Evolutionary conservation across 441 rosid species (phyloP), one percentile per base, ranked within the genome.

Genomic region (Populus hybrid): DNA sequence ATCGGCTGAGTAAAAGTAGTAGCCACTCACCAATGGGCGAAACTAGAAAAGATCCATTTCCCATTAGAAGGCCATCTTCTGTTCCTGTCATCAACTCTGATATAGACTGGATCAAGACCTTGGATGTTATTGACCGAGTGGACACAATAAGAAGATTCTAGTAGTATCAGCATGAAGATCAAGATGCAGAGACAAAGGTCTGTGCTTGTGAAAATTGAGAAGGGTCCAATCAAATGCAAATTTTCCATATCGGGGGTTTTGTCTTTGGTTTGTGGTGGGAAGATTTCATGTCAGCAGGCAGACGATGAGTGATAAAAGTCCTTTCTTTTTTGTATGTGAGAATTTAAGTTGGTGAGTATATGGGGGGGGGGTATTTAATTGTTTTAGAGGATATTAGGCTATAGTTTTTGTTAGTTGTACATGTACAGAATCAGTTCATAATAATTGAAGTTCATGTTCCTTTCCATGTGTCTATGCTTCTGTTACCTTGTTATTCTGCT

Each of bases 41-140:
- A 77, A 84, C 77, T 20, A 89, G 79, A 85, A 90, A 84, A 81
- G 97, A 95, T 35, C 78, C 90, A 24, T 87, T 93, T 77, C 92
- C 96, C 24, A 82, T 81, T 57, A 81, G 96, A 78, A 88, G 97
- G 82, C 97, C 87, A 16, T 89, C 90, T 16, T 89, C 90, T 1
- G 84, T 92, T 80, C 98, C 99, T 6, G 38, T 95, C 79, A 88
- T 93, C 0, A 83, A 91, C 84, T 93, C 93, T 24, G 91, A 92
- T 42, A 86, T 92, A 12, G 95, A 93, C 82, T 91, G 92, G 40
- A 82, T 88, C 81, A 95, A 93, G 80, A 96, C 96, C 14, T 85
- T 95, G 80, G 99, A 95, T 67, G 92, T 91, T 73, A 95, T 95
- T 10, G 99, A 95, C 81, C 93, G 97, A 2, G 96, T 95, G 73